Evolutionary conservation across 768 basidiomycete species (phyloP).

Genomic region (Amanita subjunquillea): DNA sequence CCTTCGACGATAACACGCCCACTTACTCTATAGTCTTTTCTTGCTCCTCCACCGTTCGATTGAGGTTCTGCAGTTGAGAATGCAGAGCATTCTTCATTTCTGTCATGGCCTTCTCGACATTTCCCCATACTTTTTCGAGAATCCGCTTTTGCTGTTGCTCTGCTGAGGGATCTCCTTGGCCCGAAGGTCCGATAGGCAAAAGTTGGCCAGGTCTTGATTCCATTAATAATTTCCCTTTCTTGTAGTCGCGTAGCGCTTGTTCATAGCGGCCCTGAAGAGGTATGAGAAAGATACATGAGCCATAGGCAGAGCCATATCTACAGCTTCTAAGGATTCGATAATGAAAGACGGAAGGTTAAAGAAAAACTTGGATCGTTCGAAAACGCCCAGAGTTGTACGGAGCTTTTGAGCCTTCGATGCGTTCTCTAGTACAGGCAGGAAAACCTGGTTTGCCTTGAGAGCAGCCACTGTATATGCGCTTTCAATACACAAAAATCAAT

Average conservation of each 20-base stretch:
- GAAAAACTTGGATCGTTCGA: slow-evolving; percentile 95
- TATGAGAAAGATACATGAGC: neutral
- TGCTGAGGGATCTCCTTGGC: slow-evolving; percentile 26
- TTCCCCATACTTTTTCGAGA: slow-evolving; percentile 92
- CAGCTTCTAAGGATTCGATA: slow-evolving; percentile 81
- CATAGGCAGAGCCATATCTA: slow-evolving; percentile 24
- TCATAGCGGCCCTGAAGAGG: slow-evolving; percentile 78
- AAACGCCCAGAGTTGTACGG: slow-evolving; percentile 86
- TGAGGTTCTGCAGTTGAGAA: slow-evolving; percentile 72
- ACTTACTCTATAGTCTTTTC: slow-evolving; percentile 94
- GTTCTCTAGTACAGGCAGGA: slow-evolving; percentile 92
- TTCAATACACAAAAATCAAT: slow-evolving; percentile 1
- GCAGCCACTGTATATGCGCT: slow-evolving; percentile 56
- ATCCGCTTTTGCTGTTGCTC: slow-evolving; percentile 85
- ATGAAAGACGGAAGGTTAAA: slow-evolving; percentile 95
- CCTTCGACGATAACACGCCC: neutral
- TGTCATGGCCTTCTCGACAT: slow-evolving; percentile 88
- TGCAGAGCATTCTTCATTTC: slow-evolving; percentile 79
- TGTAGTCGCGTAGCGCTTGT: slow-evolving; percentile 88
- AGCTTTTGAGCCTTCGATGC: slow-evolving; percentile 90
- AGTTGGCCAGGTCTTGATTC: slow-evolving; percentile 85
- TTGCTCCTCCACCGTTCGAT: slow-evolving; percentile 80
- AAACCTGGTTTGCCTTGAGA: slow-evolving; percentile 89
- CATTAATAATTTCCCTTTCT: slow-evolving; percentile 88
- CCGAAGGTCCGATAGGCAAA: slow-evolving; percentile 56